phyloP scores from a whole-genome alignment of 768 basidiomycete genomes.

The Psilocybe cyanescens region DNA sequence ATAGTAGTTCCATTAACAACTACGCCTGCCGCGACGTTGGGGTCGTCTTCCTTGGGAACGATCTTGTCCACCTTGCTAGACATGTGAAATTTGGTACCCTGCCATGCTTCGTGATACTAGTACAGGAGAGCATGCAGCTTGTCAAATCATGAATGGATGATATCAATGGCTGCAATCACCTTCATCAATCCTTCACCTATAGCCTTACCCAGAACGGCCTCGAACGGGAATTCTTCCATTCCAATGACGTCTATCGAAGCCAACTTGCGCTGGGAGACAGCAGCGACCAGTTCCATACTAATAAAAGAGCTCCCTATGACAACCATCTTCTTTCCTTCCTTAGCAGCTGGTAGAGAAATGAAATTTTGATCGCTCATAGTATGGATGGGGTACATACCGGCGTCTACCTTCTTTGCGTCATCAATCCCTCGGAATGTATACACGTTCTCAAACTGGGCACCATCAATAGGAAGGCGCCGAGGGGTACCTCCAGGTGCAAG shows the following conservation, averaged over 20 bases:
- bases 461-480: slow-evolving; percentile 76
- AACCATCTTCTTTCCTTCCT: slow-evolving; percentile 78
- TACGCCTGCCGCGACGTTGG: slow-evolving; percentile 65
- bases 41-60: slow-evolving; percentile 52
- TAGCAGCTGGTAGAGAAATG: slow-evolving; percentile 43
- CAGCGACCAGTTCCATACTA: slow-evolving; percentile 89
- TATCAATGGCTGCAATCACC: slow-evolving; percentile 37
- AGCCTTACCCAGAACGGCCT: slow-evolving; percentile 78
- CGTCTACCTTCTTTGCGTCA: slow-evolving; percentile 74
- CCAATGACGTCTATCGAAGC: slow-evolving; percentile 86
- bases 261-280: slow-evolving; percentile 72
- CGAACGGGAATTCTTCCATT: slow-evolving; percentile 81
- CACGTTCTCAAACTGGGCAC: slow-evolving; percentile 75
- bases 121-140: not conserved
- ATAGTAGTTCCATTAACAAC: slow-evolving; percentile 66
- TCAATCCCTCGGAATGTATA: slow-evolving; percentile 72
- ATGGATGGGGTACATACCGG: slow-evolving; percentile 49
- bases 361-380: not conserved
- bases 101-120: slow-evolving; percentile 72
- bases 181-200: slow-evolving; percentile 80
- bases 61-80: slow-evolving; percentile 69
- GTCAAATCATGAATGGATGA: not conserved
- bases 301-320: slow-evolving; percentile 92
- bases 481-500: slow-evolving; percentile 80
- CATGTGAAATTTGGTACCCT: slow-evolving; percentile 89